These are phyloP conservation scores for Metarhizium humberi DNA, from an alignment of 2,329 filamentous ascomycete genomes.

Conservation along the genomic window DNA sequence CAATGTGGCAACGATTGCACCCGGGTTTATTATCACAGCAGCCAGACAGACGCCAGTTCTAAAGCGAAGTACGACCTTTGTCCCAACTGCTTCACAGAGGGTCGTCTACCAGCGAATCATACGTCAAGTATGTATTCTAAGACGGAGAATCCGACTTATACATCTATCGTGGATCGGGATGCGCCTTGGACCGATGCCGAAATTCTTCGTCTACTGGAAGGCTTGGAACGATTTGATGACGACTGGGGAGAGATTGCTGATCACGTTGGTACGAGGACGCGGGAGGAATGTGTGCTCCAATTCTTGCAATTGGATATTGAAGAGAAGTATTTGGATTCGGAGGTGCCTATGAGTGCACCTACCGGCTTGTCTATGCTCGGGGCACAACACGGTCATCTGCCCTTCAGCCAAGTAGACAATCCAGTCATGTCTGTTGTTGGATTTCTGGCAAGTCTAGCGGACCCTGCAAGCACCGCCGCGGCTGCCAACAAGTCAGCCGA, in stretches of 20 bases:
- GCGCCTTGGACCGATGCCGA: conserved; percentile 88
- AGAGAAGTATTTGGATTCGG: conserved; percentile 87
- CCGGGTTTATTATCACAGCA: conserved; percentile 50
- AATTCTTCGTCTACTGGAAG: conserved; percentile 80
- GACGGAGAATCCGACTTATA: conserved; percentile 80
- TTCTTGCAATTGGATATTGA: conserved; percentile 96
- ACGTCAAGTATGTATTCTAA: conserved; percentile 75
- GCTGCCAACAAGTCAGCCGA: conserved; percentile 83
- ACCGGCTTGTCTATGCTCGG: conserved; percentile 58
- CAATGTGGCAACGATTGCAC: conserved; percentile 88
- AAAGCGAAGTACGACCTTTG: conserved; percentile 81
- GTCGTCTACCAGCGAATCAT: conserved; percentile 71
- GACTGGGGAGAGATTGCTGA: conserved; percentile 92
- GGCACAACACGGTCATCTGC: conserved; percentile 67
- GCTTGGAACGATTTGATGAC: conserved; percentile 84
- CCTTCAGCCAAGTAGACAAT: conserved; percentile 89
- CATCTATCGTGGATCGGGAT: conserved; percentile 69
- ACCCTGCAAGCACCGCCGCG: conserved; percentile 81
- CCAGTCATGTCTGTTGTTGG: conserved; percentile 94
- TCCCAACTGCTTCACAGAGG: conserved; percentile 81
- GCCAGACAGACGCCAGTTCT: conserved; percentile 46
- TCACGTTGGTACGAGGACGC: conserved; percentile 81
- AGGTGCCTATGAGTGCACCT: conserved; percentile 41
- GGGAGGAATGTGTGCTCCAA: conserved; percentile 93
- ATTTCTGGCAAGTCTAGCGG: conserved; percentile 84